Evolutionary conservation across 1,284 basidiomycete species (phyloP), one percentile per base, ranked within the genome.

Genomic region (Ustilago tritici): DNA sequence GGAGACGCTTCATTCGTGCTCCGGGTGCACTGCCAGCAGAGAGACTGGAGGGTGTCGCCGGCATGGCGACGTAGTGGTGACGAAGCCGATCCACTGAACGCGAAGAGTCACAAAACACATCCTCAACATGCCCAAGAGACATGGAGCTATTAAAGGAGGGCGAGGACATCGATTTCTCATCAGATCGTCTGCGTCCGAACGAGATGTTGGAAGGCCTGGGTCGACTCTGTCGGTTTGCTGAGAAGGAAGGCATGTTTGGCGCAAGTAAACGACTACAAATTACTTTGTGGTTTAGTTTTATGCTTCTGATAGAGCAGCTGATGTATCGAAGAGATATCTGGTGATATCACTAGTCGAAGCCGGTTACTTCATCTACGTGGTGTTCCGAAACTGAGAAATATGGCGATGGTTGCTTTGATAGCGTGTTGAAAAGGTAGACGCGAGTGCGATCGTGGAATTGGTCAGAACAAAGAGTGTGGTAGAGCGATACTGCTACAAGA

Each of bases 101-200:
- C 1, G 56, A 62, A 7, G 65, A 63, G 52, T 77, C 75, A 38
- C 59, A 65, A 52, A 77, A 77, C 31, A 77, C 75, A 46, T 77
- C 75, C 9, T 77, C 75, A 0, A 67, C 64, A 8, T 70, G 63
- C 10, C 61, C 54, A 6, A 77, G 63, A 1, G 67, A 70, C 75
- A 77, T 73, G 31, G 75, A 73, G 67, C 70, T 74, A 56, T 77
- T 77, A 64, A 77, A 77, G 1, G 75, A 77, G 12, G 75, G 75
- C 28, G 75, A 77, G 31, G 70, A 67, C 75, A 73, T 67, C 3
- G 75, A 59, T 38, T 70, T 73, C 14, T 77, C 75, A 12, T 73
- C 60, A 12, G 75, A 66, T 15, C 60, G 35, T 46, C 70, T 56
- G 15, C 67, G 61, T 9, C 65, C 61, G 11, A 70, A 67, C 14